Percentiles rank a stretch among this genome's conserved stretches.
Conservation (phyloP, 2,329 filamentous ascomycete species). For the Fusarium sp. region DNA sequence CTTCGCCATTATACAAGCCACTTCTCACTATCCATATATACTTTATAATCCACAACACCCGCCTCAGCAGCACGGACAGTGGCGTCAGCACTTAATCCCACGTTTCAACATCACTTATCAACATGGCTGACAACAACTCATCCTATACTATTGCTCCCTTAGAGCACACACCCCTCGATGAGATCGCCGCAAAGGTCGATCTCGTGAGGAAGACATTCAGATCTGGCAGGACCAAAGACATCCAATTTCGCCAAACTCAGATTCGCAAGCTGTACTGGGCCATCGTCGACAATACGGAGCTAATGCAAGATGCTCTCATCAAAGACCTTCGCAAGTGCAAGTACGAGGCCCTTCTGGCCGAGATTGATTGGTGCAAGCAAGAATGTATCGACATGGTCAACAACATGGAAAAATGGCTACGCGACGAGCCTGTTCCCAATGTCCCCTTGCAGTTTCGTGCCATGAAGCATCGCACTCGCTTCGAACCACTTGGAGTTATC, state of each 20-base stretch:
- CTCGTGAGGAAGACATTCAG: conserved; percentile 77
- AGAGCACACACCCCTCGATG: conserved; percentile 72
- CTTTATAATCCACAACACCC: background rate
- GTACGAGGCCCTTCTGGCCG: conserved; percentile 79
- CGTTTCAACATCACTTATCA: conserved; percentile 13
- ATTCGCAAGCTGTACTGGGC: conserved; percentile 97
- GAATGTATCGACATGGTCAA: conserved; percentile 84
- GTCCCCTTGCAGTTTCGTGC: conserved; percentile 76
- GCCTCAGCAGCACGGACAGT: background rate
- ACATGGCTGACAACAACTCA: conserved; percentile 55
- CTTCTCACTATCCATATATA: background rate
- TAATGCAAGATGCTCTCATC: conserved; percentile 79
- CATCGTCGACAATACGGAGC: conserved; percentile 79
- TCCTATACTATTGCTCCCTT: conserved; percentile 61
- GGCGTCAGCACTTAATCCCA: conserved; percentile 30
- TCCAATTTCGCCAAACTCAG: conserved; percentile 86
- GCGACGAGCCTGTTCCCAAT: conserved; percentile 81
- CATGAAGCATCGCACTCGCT: conserved; percentile 80
- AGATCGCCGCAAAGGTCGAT: conserved; percentile 72
- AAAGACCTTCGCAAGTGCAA: conserved; percentile 82
- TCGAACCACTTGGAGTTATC: conserved; percentile 87
- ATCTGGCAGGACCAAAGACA: conserved; percentile 82
- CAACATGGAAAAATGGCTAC: conserved; percentile 83
- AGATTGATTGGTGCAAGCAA: conserved; percentile 82
- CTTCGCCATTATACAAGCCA: background rate